Evolutionary conservation across 2,329 filamentous ascomycete genomes (phyloP), one percentile per base, ranked within the genome.

Genomic region (Penicillium sp.): DNA sequence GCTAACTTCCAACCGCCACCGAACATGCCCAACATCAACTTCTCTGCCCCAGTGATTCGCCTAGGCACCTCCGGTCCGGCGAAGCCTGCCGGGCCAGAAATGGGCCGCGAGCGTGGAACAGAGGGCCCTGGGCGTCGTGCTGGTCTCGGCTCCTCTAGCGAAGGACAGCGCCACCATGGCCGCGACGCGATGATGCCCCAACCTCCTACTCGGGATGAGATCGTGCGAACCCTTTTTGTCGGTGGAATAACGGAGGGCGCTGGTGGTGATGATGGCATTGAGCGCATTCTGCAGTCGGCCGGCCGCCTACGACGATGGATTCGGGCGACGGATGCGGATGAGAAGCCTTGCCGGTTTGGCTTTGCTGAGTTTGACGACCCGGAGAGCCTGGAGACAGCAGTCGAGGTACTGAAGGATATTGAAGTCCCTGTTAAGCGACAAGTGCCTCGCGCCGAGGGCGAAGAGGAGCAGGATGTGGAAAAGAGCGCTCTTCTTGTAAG

Each of bases 11-110:
- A 96, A 80, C 87, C 92, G 49, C 93, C 93, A 10, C 82, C 90
- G 50, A 96, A 95, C 72, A 91, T 97, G 84, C 92, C 93, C 51
- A 96, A 96, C 74, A 96, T 99, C 81, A 97, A 99, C 80, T 96
- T 98, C 81, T 96, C 91, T 70, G 95, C 95, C 35, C 93, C 93
- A 55, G 92, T 98, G 59, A 98, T 99, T 71, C 90, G 95, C 54
- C 84, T 99, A 46, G 95, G 93, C 43, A 93, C 92, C 1, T 85
- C 88, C 4, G 85, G 79, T 21, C 75, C 86, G 3, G 77, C 84
- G n/a, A 91, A 91, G 69, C 80, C 87, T 26, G 69, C 75, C 35
- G 77, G 77, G 50, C 73, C 69, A 31, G 77, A 78, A 37, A 73
- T 74, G 46, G 75, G 74, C 53, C 58, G 81, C 80, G 64, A 77